Conservation (phyloP, 176 grass and related monocot genomes). For the Rhynchospora breviuscula region DNA sequence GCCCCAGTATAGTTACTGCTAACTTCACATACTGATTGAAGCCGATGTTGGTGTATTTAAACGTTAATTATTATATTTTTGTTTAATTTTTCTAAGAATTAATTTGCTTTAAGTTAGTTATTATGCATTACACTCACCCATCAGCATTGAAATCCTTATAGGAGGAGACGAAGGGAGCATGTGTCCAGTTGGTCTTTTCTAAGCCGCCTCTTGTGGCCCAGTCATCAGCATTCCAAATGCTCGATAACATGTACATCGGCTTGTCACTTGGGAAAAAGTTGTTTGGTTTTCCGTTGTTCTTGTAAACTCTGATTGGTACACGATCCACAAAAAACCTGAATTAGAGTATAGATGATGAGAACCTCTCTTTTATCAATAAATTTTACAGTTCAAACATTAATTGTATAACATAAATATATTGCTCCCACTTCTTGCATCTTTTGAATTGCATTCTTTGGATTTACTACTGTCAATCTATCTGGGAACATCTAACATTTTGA, state of each 20-base stretch:
- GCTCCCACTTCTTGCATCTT: background rate
- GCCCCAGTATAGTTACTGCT: background rate
- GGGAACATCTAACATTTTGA: too few species aligned
- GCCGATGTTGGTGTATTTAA: too few species aligned
- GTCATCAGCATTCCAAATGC: slow-evolving; percentile 99
- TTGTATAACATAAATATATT: background rate
- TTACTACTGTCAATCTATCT: too few species aligned
- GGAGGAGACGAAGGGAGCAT: slow-evolving; percentile 73
- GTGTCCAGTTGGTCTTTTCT: slow-evolving; percentile 91
- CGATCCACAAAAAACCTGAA: slow-evolving; percentile 89
- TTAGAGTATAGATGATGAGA: background rate
- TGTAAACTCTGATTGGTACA: slow-evolving; percentile 73
- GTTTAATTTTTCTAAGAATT: background rate
- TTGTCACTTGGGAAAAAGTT: slow-evolving; percentile 69
- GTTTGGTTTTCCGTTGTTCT: slow-evolving; percentile 56
- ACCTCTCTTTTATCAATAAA: background rate
- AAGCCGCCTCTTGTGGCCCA: slow-evolving; percentile 89
- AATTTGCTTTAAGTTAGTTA: background rate
- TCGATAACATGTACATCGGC: slow-evolving; percentile 98
- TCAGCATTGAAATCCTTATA: slow-evolving; percentile 89
- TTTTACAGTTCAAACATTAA: background rate
- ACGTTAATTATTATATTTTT: background rate
- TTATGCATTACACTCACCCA: slow-evolving; percentile 8
- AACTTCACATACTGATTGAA: background rate
- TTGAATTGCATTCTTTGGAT: background rate